These are phyloP conservation scores for Penicillium hordei DNA, from an alignment of 2,329 filamentous ascomycete species.

Conservation along the genomic window DNA sequence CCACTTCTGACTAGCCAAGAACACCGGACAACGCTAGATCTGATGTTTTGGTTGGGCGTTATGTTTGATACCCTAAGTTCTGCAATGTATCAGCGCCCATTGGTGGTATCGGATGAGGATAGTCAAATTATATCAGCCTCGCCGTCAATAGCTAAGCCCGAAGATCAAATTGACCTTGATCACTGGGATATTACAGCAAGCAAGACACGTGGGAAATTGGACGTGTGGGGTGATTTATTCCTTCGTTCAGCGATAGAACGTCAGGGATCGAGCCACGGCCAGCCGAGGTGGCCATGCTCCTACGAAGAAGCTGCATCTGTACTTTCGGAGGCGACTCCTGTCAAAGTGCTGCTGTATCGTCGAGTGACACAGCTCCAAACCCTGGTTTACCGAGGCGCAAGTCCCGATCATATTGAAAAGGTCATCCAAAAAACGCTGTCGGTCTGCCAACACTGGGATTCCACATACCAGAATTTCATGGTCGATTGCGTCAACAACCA, in stretches of 20 bases:
- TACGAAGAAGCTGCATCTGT: slow-evolving; percentile 53
- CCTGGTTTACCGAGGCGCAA: slow-evolving; percentile 45
- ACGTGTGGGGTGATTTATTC: slow-evolving; percentile 45
- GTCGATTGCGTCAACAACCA: slow-evolving; percentile 53
- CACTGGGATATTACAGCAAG: slow-evolving; percentile 10
- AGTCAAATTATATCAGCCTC: slow-evolving; percentile 37
- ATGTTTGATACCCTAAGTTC: slow-evolving; percentile 61
- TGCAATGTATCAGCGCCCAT: slow-evolving; percentile 52
- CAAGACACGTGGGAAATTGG: slow-evolving; percentile 14
- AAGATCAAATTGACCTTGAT: slow-evolving; percentile 8
- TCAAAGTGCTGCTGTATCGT: slow-evolving; percentile 61
- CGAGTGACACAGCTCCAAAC: slow-evolving; percentile 58
- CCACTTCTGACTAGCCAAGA: slow-evolving; percentile 23
- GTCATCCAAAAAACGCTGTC: slow-evolving; percentile 50
- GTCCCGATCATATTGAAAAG: slow-evolving; percentile 47
- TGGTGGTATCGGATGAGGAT: slow-evolving; percentile 50
- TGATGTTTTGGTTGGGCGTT: slow-evolving; percentile 59
- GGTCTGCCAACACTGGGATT: slow-evolving; percentile 58
- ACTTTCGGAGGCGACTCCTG: slow-evolving; percentile 55
- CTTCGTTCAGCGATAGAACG: slow-evolving; percentile 22
- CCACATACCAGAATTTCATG: slow-evolving; percentile 54
- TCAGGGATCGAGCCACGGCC: slow-evolving; percentile 23
- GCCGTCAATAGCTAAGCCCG: neutral
- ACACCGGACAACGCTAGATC: slow-evolving; percentile 50
- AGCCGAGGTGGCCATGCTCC: slow-evolving; percentile 53